Evolutionary conservation across 2,329 filamentous ascomycete genomes (phyloP).

Genomic region (Drechslera avenae): DNA sequence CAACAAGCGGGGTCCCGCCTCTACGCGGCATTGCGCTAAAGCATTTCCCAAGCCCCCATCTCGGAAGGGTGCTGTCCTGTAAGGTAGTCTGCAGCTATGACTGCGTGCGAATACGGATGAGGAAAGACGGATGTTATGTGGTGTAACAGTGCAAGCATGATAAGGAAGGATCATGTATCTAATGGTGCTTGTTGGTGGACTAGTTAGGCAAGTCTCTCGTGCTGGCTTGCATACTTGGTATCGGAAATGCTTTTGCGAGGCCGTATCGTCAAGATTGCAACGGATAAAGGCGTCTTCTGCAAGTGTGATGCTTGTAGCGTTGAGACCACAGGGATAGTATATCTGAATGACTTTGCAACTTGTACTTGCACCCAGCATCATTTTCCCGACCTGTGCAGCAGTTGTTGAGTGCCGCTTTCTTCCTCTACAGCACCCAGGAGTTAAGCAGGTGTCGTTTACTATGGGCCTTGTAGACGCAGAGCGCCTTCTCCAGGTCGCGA

Average conservation of each 20-base stretch:
- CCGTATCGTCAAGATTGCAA: slow-evolving; percentile 17
- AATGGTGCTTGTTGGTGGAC: neutral
- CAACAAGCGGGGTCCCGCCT: slow-evolving; percentile 24
- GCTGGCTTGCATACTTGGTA: slow-evolving; percentile 32
- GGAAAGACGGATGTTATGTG: neutral
- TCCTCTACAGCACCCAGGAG: too few species aligned
- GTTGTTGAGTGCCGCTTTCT: too few species aligned
- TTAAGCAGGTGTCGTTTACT: neutral
- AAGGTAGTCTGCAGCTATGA: neutral
- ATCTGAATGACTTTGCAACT: slow-evolving; percentile 16
- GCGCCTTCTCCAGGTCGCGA: slow-evolving; percentile 25
- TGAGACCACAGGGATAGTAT: slow-evolving; percentile 28
- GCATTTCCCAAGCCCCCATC: slow-evolving; percentile 8
- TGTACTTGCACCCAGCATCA: slow-evolving; percentile 4
- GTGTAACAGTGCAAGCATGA: neutral
- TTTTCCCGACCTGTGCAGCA: neutral
- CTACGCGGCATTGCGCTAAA: slow-evolving; percentile 23
- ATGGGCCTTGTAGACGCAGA: slow-evolving; percentile 40
- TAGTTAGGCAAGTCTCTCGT: slow-evolving; percentile 5
- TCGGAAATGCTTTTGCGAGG: slow-evolving; percentile 37
- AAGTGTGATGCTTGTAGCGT: slow-evolving; percentile 17
- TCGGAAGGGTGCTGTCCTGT: neutral
- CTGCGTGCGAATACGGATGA: neutral
- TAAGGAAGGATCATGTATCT: neutral
- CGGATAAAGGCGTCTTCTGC: slow-evolving; percentile 11